Conservation (phyloP, 805 yeast species). For the Schizosaccharomyces japonicus region DNA sequence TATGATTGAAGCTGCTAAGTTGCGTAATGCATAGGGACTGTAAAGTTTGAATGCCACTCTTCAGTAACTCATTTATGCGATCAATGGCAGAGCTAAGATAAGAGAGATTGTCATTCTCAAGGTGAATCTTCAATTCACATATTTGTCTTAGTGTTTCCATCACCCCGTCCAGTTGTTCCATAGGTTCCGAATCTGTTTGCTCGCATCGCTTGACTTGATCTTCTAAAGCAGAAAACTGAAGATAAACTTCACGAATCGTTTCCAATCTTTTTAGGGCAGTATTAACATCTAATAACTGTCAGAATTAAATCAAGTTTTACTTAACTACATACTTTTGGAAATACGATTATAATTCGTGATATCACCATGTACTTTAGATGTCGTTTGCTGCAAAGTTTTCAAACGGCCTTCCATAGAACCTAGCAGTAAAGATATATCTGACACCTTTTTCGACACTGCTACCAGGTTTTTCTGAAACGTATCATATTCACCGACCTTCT, state of each 20-base stretch:
- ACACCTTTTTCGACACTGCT: not conserved
- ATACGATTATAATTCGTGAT: constrained; percentile 1
- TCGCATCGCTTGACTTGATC: not conserved
- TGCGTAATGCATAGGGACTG: not conserved
- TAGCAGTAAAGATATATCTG: not conserved
- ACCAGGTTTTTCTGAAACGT: not conserved
- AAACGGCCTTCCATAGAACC: not conserved
- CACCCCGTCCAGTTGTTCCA: not conserved
- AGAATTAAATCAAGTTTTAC: not conserved
- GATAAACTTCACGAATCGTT: not conserved
- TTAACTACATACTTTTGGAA: not conserved
- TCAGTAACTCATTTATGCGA: not conserved
- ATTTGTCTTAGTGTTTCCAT: not conserved
- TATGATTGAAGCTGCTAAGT: not conserved
- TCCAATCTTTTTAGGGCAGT: not conserved
- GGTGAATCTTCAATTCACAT: not conserved
- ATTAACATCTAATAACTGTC: not conserved
- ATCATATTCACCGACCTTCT: too few species aligned
- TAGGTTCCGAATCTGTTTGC: not conserved
- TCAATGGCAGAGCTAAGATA: not conserved
- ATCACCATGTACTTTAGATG: not conserved
- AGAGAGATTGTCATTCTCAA: not conserved
- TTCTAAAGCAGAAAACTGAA: not conserved
- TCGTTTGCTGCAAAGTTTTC: not conserved
- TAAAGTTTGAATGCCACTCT: not conserved